A percentile compares a stretch with the other conserved stretches of the same genome.
Evolutionary conservation across 2,329 filamentous ascomycete genomes (phyloP).

Genomic region (Claviceps africana): DNA sequence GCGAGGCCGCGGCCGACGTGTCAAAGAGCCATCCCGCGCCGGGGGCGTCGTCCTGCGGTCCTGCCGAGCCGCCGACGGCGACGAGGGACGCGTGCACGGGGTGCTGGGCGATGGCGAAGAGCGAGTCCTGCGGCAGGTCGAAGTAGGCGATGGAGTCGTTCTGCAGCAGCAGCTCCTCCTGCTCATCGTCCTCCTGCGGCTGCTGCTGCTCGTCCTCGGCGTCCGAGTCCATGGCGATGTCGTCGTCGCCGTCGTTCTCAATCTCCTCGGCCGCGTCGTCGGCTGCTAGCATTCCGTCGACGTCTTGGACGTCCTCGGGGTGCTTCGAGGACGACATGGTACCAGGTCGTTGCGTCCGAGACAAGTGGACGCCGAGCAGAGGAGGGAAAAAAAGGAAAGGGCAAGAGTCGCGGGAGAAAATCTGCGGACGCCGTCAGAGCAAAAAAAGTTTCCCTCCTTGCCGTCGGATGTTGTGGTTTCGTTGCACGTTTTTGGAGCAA

Average conservation of each 20-base stretch:
- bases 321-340: slow-evolving; percentile 19
- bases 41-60: slow-evolving; percentile 41
- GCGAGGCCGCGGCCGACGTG: slow-evolving; percentile 45
- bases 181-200: slow-evolving; percentile 46
- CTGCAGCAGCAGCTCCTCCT: slow-evolving; percentile 61
- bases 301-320: slow-evolving; percentile 12
- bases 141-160: slow-evolving; percentile 94
- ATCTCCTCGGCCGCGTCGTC: slow-evolving; percentile 10
- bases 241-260: slow-evolving; percentile 53
- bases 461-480: too few relatives aligned
- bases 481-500: too few relatives aligned
- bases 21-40: slow-evolving; percentile 84
- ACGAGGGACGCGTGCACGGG: slow-evolving; percentile 64
- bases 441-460: too few relatives aligned
- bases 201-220: slow-evolving; percentile 36
- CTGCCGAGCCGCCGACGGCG: slow-evolving; percentile 68
- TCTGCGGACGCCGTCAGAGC: too few relatives aligned
- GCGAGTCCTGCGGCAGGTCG: slow-evolving; percentile 75
- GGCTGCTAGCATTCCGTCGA: slow-evolving; percentile 9
- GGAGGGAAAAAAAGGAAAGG: too few relatives aligned
- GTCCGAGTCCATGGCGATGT: slow-evolving; percentile 69
- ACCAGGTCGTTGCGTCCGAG: too few relatives aligned
- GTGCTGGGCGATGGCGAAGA: slow-evolving; percentile 92
- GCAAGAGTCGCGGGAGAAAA: too few relatives aligned
- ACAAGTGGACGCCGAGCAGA: too few relatives aligned